A percentile compares a stretch with the other conserved stretches of the same genome.
phyloP scores from a whole-genome alignment of 192 early-diverging fungal species.

The Neocallimastix lanati region DNA sequence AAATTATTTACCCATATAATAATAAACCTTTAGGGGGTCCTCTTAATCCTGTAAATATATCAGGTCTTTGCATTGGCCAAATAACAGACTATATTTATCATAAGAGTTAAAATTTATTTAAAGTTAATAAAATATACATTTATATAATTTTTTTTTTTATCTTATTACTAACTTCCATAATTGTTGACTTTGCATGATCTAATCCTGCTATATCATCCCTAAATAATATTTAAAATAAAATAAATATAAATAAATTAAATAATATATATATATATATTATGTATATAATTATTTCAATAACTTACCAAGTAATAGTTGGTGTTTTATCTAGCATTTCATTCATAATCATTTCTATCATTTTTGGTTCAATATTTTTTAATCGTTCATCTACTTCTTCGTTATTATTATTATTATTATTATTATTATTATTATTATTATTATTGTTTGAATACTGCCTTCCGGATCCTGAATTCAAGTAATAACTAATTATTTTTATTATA shows the following conservation, averaged over 20 bases:
- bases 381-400: conserved; percentile 41
- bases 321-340: conserved; percentile 42
- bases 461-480: conserved; percentile 1
- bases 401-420: background rate
- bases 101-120: too few relatives aligned
- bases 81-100: background rate
- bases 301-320: background rate
- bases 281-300: too few relatives aligned
- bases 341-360: conserved; percentile 71
- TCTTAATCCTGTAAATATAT: conserved; percentile 2
- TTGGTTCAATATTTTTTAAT: conserved; percentile 66
- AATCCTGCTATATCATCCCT: conserved; percentile 3
- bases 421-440: background rate
- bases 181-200: background rate
- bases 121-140: too few relatives aligned
- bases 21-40: background rate
- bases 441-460: background rate
- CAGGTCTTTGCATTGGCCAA: conserved; percentile 2
- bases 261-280: too few relatives aligned
- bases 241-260: too few relatives aligned
- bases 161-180: background rate
- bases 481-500: background rate
- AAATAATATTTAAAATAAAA: too few relatives aligned
- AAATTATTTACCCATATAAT: background rate
- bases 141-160: too few relatives aligned